phyloP scores from a whole-genome alignment of 1,139 yeast genomes.

The Lipomyces yarrowii region DNA sequence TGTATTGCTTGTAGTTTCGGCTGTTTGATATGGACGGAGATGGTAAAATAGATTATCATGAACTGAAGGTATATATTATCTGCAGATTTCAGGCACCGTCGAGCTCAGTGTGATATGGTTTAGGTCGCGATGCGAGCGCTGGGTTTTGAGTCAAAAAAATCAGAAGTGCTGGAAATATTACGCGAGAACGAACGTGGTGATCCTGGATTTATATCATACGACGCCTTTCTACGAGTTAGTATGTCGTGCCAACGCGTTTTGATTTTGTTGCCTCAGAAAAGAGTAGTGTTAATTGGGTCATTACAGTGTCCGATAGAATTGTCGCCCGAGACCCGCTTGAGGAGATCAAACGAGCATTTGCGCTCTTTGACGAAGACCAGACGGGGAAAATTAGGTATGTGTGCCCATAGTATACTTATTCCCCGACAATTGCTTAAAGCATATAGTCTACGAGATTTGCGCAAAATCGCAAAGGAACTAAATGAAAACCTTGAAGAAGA shows the following conservation, averaged over 20 bases:
- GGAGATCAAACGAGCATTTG: conserved; percentile 88
- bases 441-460: conserved; percentile 66
- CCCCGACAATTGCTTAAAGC: not conserved
- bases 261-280: too few relatives aligned
- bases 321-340: conserved; percentile 88
- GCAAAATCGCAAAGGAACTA: conserved; percentile 88
- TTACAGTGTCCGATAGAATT: conserved; percentile 68
- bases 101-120: not conserved
- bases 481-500: conserved; percentile 93
- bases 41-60: conserved; percentile 89
- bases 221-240: conserved; percentile 76
- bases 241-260: conserved; percentile 41
- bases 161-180: conserved; percentile 78
- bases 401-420: not conserved
- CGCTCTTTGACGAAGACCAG: conserved; percentile 82
- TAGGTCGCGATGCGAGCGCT: conserved; percentile 86
- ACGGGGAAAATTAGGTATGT: conserved; percentile 68
- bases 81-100: not conserved
- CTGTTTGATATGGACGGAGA: conserved; percentile 92
- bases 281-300: not conserved
- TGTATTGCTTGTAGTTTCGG: conserved; percentile 51
- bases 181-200: conserved; percentile 82
- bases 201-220: conserved; percentile 70
- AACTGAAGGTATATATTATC: conserved; percentile 56
- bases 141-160: conserved; percentile 83